These are phyloP conservation scores for Emericellopsis atlantica DNA, from an alignment of 2,329 filamentous ascomycete genomes.

Conservation along the genomic window DNA sequence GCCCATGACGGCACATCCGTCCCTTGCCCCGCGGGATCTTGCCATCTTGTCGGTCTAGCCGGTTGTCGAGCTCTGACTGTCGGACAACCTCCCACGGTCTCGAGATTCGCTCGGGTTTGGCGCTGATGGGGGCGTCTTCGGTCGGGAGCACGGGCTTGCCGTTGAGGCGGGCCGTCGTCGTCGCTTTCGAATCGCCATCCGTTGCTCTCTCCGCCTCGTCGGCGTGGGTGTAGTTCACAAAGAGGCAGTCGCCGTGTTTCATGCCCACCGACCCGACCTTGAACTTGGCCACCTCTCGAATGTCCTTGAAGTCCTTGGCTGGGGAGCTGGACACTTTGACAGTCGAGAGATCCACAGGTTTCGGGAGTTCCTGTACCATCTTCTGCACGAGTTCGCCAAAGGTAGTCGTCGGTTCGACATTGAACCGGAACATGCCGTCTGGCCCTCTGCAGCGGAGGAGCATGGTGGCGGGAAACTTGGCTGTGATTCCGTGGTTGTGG, in stretches of 20 bases:
- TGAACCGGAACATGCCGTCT: slow-evolving; percentile 84
- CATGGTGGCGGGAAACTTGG: slow-evolving; percentile 36
- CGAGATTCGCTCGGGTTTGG: slow-evolving; percentile 48
- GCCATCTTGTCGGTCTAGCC: slow-evolving; percentile 75
- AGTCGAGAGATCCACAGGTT: slow-evolving; percentile 46
- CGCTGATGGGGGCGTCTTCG: slow-evolving; percentile 53
- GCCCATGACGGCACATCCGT: slow-evolving; percentile 90
- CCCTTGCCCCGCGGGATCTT: slow-evolving; percentile 72
- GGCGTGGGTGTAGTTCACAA: slow-evolving; percentile 62
- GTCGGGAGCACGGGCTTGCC: slow-evolving; percentile 60
- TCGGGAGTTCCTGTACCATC: slow-evolving; percentile 39
- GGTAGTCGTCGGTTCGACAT: slow-evolving; percentile 58
- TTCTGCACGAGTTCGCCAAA: slow-evolving; percentile 48
- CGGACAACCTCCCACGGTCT: slow-evolving; percentile 71
- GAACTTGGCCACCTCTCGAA: slow-evolving; percentile 45
- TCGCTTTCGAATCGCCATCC: slow-evolving; percentile 21
- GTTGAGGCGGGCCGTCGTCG: slow-evolving; percentile 58
- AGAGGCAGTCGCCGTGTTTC: slow-evolving; percentile 82
- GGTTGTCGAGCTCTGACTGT: slow-evolving; percentile 79
- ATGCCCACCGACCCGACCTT: slow-evolving; percentile 47
- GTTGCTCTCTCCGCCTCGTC: slow-evolving; percentile 22
- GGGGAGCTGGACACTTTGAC: slow-evolving; percentile 52
- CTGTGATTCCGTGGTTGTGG: not conserved
- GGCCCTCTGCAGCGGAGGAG: slow-evolving; percentile 79
- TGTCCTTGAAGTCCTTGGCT: slow-evolving; percentile 41